Evolutionary conservation across 345 rosid species (phyloP).

Genomic region (Syzygium aqueum): DNA sequence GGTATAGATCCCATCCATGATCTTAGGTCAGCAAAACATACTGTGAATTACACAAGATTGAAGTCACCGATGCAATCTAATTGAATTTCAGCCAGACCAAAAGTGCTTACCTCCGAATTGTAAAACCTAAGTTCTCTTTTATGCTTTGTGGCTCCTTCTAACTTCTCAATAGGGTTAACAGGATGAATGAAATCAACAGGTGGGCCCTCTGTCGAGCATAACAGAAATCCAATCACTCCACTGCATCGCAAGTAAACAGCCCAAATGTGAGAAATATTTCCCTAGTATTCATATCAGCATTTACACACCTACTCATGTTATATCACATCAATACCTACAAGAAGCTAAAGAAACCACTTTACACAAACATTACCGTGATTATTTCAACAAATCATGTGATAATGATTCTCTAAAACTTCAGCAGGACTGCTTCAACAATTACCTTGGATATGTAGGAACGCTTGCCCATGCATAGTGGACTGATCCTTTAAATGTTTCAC

Average conservation of each 20-base stretch:
- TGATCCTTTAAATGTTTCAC: conserved; percentile 69
- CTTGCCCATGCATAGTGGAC: conserved; percentile 94
- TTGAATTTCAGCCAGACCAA: background rate
- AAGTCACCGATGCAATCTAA: background rate
- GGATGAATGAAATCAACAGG: conserved; percentile 78
- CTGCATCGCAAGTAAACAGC: conserved; percentile 23
- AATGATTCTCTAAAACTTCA: background rate
- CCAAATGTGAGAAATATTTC: background rate
- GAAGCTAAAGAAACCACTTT: background rate
- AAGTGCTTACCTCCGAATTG: conserved; percentile 60
- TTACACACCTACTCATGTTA: background rate
- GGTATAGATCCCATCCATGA: background rate
- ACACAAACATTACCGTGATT: background rate
- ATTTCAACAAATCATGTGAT: background rate
- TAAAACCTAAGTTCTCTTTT: conserved; percentile 68
- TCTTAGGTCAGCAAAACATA: background rate
- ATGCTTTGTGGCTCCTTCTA: conserved; percentile 55
- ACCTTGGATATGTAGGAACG: conserved; percentile 98
- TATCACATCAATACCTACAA: background rate
- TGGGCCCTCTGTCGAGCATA: conserved; percentile 78
- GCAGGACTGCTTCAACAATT: background rate
- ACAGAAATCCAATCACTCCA: conserved; percentile 81
- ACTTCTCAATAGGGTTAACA: conserved; percentile 78
- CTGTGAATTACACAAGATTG: background rate
- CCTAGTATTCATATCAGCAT: background rate